These are phyloP conservation scores for Helicosporidium sp. DNA, from an alignment of 139 green algal genomes.

Conservation along the genomic window DNA sequence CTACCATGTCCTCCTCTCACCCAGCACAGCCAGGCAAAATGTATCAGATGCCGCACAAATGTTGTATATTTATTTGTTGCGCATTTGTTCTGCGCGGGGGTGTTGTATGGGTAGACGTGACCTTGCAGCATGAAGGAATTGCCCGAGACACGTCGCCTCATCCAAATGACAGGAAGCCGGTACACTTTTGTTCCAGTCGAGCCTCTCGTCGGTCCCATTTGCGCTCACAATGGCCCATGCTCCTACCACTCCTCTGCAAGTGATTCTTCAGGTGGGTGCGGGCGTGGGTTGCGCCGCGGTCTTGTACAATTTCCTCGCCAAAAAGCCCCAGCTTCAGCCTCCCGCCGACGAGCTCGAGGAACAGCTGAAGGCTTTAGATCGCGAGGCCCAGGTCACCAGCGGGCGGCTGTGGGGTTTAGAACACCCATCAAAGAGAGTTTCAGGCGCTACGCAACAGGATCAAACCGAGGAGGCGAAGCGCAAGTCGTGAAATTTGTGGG, in stretches of 20 bases:
- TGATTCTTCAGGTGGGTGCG: slow-evolving; percentile 12
- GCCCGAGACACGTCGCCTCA: too few relatives aligned
- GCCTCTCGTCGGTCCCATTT: neutral
- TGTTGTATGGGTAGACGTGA: too few relatives aligned
- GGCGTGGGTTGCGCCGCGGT: neutral
- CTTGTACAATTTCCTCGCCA: neutral
- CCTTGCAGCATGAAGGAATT: too few relatives aligned
- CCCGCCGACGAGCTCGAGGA: neutral
- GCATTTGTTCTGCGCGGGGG: too few relatives aligned
- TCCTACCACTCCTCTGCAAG: slow-evolving; percentile 13
- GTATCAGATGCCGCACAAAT: neutral
- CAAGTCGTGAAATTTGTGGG: slow-evolving; percentile 12
- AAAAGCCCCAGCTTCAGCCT: neutral
- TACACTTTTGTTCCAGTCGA: neutral
- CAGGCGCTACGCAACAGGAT: slow-evolving; percentile 6
- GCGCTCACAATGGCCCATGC: slow-evolving; percentile 15
- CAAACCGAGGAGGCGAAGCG: neutral
- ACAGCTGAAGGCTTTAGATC: slow-evolving; percentile 1
- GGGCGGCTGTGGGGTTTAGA: too few relatives aligned
- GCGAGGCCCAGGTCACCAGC: too few relatives aligned
- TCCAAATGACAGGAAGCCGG: too few relatives aligned
- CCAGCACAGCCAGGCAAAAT: too few relatives aligned
- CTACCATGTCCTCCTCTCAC: neutral
- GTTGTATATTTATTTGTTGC: too few relatives aligned
- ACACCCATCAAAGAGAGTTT: too few relatives aligned